phyloP scores from a whole-genome alignment of 1,284 basidiomycete genomes.

The Thelephora terrestris region DNA sequence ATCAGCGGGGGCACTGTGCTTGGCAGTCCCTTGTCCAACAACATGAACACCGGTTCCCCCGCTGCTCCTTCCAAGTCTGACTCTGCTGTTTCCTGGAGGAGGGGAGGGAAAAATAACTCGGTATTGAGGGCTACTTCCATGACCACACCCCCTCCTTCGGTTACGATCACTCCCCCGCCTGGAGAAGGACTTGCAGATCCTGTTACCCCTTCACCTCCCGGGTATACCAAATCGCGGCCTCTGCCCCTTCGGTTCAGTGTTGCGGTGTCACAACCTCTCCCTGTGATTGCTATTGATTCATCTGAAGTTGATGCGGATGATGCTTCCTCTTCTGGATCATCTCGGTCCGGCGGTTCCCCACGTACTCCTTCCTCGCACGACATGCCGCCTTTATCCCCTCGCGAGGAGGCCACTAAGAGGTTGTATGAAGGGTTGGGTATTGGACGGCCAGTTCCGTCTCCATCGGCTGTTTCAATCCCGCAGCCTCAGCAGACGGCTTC shows the following conservation, averaged over 20 bases:
- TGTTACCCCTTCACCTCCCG: conserved; percentile 7
- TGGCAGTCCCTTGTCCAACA: conserved; percentile 38
- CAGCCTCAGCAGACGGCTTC: conserved; percentile 15
- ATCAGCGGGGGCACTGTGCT: conserved; percentile 64
- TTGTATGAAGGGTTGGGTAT: conserved; percentile 75
- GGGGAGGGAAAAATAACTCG: conserved; percentile 58
- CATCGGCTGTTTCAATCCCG: conserved; percentile 15
- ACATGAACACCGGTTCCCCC: conserved; percentile 15
- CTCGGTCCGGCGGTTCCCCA: conserved; percentile 46
- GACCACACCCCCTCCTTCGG: conserved; percentile 58
- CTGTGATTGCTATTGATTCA: conserved; percentile 52
- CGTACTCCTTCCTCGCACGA: conserved; percentile 58
- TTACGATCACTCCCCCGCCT: conserved; percentile 43
- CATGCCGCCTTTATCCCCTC: conserved; percentile 53
- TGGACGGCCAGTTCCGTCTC: conserved; percentile 44
- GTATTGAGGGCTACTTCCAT: conserved; percentile 53
- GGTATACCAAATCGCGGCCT: conserved; percentile 42
- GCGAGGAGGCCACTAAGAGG: conserved; percentile 74
- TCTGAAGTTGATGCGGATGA: conserved; percentile 43
- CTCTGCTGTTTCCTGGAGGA: conserved; percentile 65
- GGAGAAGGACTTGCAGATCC: conserved; percentile 6
- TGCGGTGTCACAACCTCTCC: conserved; percentile 40
- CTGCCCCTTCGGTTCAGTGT: conserved; percentile 57
- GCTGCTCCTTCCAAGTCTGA: conserved; percentile 61
- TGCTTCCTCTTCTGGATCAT: conserved; percentile 32